These are phyloP conservation scores for Peronospora farinosa DNA, from an alignment of 352 stramenopile genomes.

Conservation along the genomic window DNA sequence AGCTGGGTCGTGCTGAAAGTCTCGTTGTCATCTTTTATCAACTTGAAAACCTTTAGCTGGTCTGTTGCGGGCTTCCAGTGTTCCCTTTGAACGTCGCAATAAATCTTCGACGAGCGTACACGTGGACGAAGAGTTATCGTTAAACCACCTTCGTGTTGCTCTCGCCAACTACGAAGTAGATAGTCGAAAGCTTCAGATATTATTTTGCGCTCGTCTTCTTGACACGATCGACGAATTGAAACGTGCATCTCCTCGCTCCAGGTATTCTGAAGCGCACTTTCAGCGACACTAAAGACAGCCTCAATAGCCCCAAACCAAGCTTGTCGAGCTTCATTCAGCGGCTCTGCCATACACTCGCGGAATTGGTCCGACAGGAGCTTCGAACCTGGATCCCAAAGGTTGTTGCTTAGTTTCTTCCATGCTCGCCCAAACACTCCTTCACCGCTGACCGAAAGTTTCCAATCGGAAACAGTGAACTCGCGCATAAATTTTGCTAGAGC, in stretches of 20 bases:
- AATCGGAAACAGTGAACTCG: conserved; percentile 19
- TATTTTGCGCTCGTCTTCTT: conserved; percentile 9
- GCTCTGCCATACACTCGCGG: conserved; percentile 10
- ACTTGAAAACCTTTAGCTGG: conserved; percentile 25
- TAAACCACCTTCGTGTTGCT: conserved; percentile 10
- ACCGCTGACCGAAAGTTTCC: neutral
- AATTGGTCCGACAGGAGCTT: conserved; percentile 17
- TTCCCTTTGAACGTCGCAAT: conserved; percentile 15
- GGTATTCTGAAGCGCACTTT: conserved; percentile 2
- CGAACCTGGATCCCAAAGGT: neutral
- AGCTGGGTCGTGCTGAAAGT: conserved; percentile 6
- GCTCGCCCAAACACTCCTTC: conserved; percentile 4
- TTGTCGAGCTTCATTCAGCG: conserved; percentile 13
- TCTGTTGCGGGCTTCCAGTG: conserved; percentile 26
- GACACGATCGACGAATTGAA: conserved; percentile 7
- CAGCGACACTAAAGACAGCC: conserved; percentile 4
- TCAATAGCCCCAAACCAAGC: conserved; percentile 26
- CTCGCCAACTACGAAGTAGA: conserved; percentile 9
- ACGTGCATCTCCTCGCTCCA: conserved; percentile 13
- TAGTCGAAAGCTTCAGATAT: conserved; percentile 13
- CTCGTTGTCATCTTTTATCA: conserved; percentile 10
- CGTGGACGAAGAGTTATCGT: conserved; percentile 12
- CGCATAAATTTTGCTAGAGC: conserved; percentile 11
- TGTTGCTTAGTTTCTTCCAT: conserved; percentile 4
- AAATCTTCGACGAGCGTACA: neutral